Evolutionary conservation across 2,329 filamentous ascomycete species (phyloP).

Genomic region (Hypoxylon sp.): DNA sequence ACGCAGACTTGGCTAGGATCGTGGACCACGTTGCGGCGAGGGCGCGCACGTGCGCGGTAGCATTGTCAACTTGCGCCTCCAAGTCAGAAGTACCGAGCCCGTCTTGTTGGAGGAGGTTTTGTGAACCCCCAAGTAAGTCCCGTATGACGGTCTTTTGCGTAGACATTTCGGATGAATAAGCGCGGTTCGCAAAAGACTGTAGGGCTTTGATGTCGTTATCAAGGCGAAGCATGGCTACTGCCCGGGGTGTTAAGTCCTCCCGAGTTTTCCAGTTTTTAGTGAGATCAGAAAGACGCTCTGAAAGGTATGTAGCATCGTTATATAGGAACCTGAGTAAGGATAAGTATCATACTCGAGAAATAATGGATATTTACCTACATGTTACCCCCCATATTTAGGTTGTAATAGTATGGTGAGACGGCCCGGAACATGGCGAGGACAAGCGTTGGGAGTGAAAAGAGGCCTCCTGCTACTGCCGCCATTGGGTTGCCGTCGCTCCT

Average conservation of each 20-base stretch:
- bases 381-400: slow-evolving; percentile 71
- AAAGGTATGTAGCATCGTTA: slow-evolving; percentile 76
- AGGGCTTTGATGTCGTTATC: slow-evolving; percentile 73
- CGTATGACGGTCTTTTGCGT: slow-evolving; percentile 73
- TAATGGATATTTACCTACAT: slow-evolving; percentile 65
- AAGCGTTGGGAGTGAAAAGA: slow-evolving; percentile 80
- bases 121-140: slow-evolving; percentile 72
- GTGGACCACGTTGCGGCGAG: slow-evolving; percentile 70
- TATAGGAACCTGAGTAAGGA: slow-evolving; percentile 71
- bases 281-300: slow-evolving; percentile 69
- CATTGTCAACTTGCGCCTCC: slow-evolving; percentile 63
- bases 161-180: slow-evolving; percentile 73
- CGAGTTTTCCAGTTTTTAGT: slow-evolving; percentile 67
- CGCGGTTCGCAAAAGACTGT: slow-evolving; percentile 72
- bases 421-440: slow-evolving; percentile 85
- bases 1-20: slow-evolving; percentile 73
- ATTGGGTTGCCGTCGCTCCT: slow-evolving; percentile 70
- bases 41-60: slow-evolving; percentile 66
- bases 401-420: slow-evolving; percentile 81
- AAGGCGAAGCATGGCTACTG: slow-evolving; percentile 69
- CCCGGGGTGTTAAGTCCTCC: slow-evolving; percentile 65
- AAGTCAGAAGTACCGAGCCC: slow-evolving; percentile 63
- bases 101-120: slow-evolving; percentile 72
- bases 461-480: slow-evolving; percentile 75
- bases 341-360: slow-evolving; percentile 11